Percentiles rank a stretch among this genome's conserved stretches.
Evolutionary conservation across 257 asterid genomes (phyloP).

Genomic region (Salvia rosmarinus): DNA sequence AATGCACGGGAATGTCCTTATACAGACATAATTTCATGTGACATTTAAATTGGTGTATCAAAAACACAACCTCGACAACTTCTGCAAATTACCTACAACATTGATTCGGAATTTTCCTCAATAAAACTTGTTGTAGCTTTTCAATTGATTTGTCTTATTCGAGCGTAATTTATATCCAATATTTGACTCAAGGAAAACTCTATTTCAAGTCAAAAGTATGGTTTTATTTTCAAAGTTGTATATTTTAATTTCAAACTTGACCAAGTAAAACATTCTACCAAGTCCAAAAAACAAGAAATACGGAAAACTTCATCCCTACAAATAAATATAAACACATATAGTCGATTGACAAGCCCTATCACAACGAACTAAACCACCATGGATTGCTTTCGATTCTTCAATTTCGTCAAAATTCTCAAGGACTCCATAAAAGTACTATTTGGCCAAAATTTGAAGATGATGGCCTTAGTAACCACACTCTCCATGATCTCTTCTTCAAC

Average conservation of each 20-base stretch:
- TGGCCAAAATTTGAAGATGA: conserved; percentile 35
- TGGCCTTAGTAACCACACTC: conserved; percentile 30
- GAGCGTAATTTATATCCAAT: too few relatives aligned
- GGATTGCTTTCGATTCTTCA: conserved; percentile 16
- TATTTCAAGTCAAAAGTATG: too few relatives aligned
- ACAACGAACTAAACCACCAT: neutral
- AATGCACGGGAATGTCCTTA: too few relatives aligned
- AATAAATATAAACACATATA: neutral
- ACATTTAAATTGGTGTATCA: too few relatives aligned
- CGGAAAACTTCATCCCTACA: neutral
- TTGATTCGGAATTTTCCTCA: too few relatives aligned
- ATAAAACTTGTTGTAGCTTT: too few relatives aligned
- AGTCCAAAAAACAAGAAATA: neutral
- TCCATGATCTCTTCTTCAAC: conserved; percentile 31
- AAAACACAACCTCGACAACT: too few relatives aligned
- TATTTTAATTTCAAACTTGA: neutral
- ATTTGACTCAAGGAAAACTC: too few relatives aligned
- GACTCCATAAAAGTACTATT: conserved; percentile 42
- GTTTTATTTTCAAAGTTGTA: too few relatives aligned
- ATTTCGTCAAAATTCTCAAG: conserved; percentile 31
- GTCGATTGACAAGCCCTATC: neutral
- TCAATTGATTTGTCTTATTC: too few relatives aligned
- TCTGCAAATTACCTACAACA: too few relatives aligned
- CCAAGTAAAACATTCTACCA: neutral
- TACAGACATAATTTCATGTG: too few relatives aligned